phyloP scores from a whole-genome alignment of 306 rosid species.

The Quercus ilex region DNA sequence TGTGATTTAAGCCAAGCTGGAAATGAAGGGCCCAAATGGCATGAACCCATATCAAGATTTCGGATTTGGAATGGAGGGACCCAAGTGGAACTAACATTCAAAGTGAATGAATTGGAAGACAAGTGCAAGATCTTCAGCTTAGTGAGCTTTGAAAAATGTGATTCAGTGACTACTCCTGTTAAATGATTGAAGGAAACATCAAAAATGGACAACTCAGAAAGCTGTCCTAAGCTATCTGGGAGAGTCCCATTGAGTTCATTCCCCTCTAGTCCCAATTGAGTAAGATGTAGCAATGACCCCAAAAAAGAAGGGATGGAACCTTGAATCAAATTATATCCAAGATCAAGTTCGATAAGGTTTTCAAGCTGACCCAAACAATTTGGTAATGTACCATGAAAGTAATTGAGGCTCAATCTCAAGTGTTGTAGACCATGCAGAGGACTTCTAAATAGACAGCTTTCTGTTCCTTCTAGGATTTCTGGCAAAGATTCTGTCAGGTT shows the following conservation, averaged over 20 bases:
- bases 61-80: slow-evolving; percentile 27
- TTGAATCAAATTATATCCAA: slow-evolving; percentile 22
- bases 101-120: slow-evolving; percentile 33
- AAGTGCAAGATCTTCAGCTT: neutral
- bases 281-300: slow-evolving; percentile 26
- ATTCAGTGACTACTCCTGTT: slow-evolving; percentile 32
- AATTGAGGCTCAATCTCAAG: slow-evolving; percentile 12
- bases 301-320: slow-evolving; percentile 35
- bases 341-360: slow-evolving; percentile 19
- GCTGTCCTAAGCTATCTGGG: slow-evolving; percentile 42
- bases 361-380: slow-evolving; percentile 33
- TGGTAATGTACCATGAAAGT: slow-evolving; percentile 30
- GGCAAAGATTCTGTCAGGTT: slow-evolving; percentile 34
- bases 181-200: slow-evolving; percentile 45
- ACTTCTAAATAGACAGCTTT: slow-evolving; percentile 3
- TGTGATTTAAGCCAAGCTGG: slow-evolving; percentile 48
- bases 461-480: slow-evolving; percentile 28
- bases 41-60: slow-evolving; percentile 26
- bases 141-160: slow-evolving; percentile 28
- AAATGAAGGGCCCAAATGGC: slow-evolving; percentile 39
- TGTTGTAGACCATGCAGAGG: slow-evolving; percentile 19
- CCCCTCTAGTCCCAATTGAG: neutral
- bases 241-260: slow-evolving; percentile 43
- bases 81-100: slow-evolving; percentile 38
- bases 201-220: slow-evolving; percentile 16